Evolutionary conservation across 106 monocot genomes (phyloP), one percentile per base, ranked within the genome.

Genomic region (Allium sativum): DNA sequence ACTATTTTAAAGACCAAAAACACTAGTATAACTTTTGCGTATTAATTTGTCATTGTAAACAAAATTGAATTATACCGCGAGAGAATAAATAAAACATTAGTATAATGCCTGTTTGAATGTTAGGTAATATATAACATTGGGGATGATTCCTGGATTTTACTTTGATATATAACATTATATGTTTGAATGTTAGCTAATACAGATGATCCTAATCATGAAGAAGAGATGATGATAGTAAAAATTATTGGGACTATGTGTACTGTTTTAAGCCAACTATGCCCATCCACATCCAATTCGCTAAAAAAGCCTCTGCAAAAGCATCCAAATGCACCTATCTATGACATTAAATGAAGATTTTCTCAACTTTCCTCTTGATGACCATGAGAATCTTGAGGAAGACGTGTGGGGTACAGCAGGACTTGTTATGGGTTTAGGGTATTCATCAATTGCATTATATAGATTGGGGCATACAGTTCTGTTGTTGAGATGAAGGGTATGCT

Each of bases 321-420:
- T 90, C 70, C 48, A 51, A 54, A 40, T 51, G 48, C 65, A 45
- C 66, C 44, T 21, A 40, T 56, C 65, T 45, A 19, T 59, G 44
- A 14, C 46, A 60, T 52, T 21, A 40, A 43, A 7, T 15, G 78
- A 75, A 21, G 72, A 50, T 62, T 17, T 52, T 71, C 60, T 64
- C 15, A 3, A 62, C n/a, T 59, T 65, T 8, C 66, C 60, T 12
- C 59, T 48, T 70, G 62, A 67, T 48, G 52, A 70, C 31, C 47
- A 7, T 67, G 51, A 72, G 71, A 68, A 68, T 44, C 56, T 74
- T 18, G 82, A 82, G 18, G 85, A 74, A 62, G 96, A 98, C 67
- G 52, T 72, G 15, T 98, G 91, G 90, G 87, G 91, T 57, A 52
- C 76, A 64, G 82, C 91, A 58, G 96, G 96, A 19, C 65, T 98